Conservation (phyloP, 805 yeast genomes). For the Nakazawaea peltata region DNA sequence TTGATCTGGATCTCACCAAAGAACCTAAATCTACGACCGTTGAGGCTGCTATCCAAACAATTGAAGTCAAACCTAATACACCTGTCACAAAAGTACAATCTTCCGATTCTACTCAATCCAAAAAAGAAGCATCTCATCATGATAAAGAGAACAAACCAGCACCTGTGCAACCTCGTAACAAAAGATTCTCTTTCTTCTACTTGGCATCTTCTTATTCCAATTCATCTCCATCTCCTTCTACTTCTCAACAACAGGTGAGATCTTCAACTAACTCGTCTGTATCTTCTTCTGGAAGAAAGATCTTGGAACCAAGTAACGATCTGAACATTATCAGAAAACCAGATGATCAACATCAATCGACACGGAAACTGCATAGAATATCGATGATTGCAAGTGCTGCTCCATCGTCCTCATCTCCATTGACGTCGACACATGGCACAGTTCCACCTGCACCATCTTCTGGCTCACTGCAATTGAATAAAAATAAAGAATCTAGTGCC, state of each 20-base stretch:
- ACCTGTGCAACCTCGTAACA: not conserved
- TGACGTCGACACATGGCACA: no score
- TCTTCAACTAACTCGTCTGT: not conserved
- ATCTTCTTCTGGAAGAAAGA: constrained; percentile 16
- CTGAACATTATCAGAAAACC: constrained; percentile 15
- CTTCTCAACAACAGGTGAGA: constrained; percentile 5
- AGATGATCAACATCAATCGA: constrained; percentile 2
- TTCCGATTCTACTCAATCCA: no score
- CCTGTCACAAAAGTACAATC: no score
- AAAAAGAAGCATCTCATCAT: no score
- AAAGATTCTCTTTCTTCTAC: constrained; percentile 11
- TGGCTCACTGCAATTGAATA: no score
- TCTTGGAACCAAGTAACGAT: constrained; percentile 27
- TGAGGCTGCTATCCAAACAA: no score
- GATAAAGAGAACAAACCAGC: constrained; percentile 6
- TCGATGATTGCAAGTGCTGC: no score
- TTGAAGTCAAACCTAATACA: no score
- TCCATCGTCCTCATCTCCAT: no score
- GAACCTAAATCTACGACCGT: no score
- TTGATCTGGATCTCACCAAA: no score
- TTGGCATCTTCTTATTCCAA: constrained; percentile 1
- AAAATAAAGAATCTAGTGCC: constrained; percentile 55
- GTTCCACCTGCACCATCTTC: no score
- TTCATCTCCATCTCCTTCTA: not conserved
- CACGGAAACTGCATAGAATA: constrained; percentile 2